Evolutionary conservation across 495 filamentous ascomycete species (phyloP).

Genomic region (Glarea lozoyensis): DNA sequence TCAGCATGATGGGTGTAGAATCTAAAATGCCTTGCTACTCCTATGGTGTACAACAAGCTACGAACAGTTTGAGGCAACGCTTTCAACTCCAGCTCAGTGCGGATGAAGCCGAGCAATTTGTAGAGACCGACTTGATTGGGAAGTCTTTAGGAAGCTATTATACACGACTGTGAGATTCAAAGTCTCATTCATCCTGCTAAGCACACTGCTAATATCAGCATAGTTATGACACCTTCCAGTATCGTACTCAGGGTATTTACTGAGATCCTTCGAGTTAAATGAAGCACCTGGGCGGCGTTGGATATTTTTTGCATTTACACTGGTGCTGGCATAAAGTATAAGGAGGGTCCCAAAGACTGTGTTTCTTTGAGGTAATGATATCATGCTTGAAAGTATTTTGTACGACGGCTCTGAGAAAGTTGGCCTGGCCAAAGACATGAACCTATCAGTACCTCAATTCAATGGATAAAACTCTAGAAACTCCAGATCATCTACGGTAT

Average conservation of each 20-base stretch:
- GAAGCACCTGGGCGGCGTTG: slow-evolving; percentile 17
- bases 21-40: slow-evolving; percentile 71
- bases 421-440: too few relatives aligned
- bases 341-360: too few relatives aligned
- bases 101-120: slow-evolving; percentile 63
- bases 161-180: slow-evolving; percentile 52
- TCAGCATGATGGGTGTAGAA: slow-evolving; percentile 67
- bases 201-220: not conserved
- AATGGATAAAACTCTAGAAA: too few relatives aligned
- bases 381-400: too few relatives aligned
- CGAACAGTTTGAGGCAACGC: slow-evolving; percentile 50
- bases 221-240: slow-evolving; percentile 74
- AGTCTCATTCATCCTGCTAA: not conserved
- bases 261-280: slow-evolving; percentile 21
- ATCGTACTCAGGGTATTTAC: slow-evolving; percentile 72
- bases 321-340: slow-evolving; percentile 12
- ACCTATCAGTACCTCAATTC: too few relatives aligned
- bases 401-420: too few relatives aligned
- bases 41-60: slow-evolving; percentile 51
- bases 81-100: slow-evolving; percentile 68
- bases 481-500: too few relatives aligned
- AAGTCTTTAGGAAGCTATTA: slow-evolving; percentile 71
- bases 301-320: slow-evolving; percentile 23
- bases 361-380: too few relatives aligned
- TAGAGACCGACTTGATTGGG: slow-evolving; percentile 60